A percentile compares a stretch with the other conserved stretches of the same genome.
Evolutionary conservation across 805 yeast genomes (phyloP).

Genomic region (Saccharomycopsis malanga): DNA sequence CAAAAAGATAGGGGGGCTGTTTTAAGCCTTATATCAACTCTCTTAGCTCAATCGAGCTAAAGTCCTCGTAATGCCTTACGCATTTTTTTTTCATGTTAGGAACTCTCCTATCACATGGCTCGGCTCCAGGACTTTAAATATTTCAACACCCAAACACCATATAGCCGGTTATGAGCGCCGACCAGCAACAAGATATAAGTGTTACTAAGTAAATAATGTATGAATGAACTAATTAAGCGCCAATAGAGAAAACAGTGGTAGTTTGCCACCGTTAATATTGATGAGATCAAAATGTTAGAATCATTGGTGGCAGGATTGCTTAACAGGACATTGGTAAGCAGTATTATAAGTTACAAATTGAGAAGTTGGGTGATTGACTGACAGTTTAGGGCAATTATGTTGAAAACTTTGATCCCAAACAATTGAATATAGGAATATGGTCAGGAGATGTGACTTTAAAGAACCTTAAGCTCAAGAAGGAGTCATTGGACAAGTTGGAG

Average conservation of each 20-base stretch:
- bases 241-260: background rate
- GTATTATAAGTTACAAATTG: too few relatives aligned
- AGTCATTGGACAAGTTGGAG: constrained; percentile 78
- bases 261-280: background rate
- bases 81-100: too few relatives aligned
- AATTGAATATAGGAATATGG: constrained; percentile 94
- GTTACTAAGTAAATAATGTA: background rate
- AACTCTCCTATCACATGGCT: too few relatives aligned
- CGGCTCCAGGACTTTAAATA: too few relatives aligned
- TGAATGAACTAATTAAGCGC: background rate
- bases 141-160: too few relatives aligned
- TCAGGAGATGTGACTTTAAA: constrained; percentile 88
- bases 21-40: too few relatives aligned
- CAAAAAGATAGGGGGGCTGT: too few relatives aligned
- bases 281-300: constrained; percentile 44
- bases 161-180: background rate
- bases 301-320: constrained; percentile 57
- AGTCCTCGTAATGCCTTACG: too few relatives aligned
- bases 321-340: constrained; percentile 47
- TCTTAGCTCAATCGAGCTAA: too few relatives aligned
- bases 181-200: background rate
- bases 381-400: constrained; percentile 69
- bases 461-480: constrained; percentile 74
- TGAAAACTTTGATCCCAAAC: constrained; percentile 93
- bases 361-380: too few relatives aligned